Percentiles rank a stretch among this genome's conserved stretches.
Conservation (phyloP, 768 basidiomycete genomes). For the Suillus alpinus region DNA sequence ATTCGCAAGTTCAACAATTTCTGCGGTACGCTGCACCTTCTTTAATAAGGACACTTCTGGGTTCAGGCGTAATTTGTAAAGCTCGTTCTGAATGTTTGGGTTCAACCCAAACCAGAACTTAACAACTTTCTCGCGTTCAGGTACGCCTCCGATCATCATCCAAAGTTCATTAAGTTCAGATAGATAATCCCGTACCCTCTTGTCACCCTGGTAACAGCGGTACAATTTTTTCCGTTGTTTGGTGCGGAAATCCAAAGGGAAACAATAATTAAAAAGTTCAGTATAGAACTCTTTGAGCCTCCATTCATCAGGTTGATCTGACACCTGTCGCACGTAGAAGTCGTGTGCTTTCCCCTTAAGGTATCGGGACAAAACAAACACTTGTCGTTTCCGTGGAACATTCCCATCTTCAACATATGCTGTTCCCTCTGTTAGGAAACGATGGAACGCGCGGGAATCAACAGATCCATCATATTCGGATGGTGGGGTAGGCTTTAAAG, state of each 20-base stretch:
- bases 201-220: conserved; percentile 20
- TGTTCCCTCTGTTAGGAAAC: conserved; percentile 24
- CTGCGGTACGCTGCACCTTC: conserved; percentile 26
- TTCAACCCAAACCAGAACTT: conserved; percentile 35
- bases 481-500: conserved; percentile 25
- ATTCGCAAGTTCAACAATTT: conserved; percentile 31
- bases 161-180: conserved; percentile 35
- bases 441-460: conserved; percentile 20
- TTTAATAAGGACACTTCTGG: conserved; percentile 24
- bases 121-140: conserved; percentile 27
- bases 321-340: conserved; percentile 31
- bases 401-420: conserved; percentile 23
- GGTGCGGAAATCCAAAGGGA: conserved; percentile 23
- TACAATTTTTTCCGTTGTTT: conserved; percentile 26
- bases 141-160: conserved; percentile 29
- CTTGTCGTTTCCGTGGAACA: conserved; percentile 10
- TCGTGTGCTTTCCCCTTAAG: conserved; percentile 31
- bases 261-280: conserved; percentile 36
- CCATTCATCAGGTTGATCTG: conserved; percentile 30
- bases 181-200: conserved; percentile 29
- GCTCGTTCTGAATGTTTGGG: conserved; percentile 22
- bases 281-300: conserved; percentile 27
- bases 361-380: conserved; percentile 26
- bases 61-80: conserved; percentile 29
- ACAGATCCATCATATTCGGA: conserved; percentile 25